A percentile compares a stretch with the other conserved stretches of the same genome.
Evolutionary conservation across 1,139 yeast species (phyloP).

Genomic region (Yamadazyma pseudoaaseri): DNA sequence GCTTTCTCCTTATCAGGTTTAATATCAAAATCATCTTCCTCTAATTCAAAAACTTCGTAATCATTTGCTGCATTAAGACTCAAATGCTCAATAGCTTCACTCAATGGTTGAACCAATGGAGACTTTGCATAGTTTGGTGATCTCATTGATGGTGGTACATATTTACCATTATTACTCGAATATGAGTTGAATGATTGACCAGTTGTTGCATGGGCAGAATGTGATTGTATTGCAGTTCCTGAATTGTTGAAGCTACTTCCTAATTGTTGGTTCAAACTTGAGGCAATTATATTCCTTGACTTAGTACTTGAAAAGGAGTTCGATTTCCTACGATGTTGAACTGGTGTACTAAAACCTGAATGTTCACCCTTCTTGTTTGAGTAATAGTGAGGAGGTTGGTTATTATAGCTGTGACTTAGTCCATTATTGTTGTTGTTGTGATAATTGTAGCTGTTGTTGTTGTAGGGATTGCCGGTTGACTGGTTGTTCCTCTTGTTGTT

Average conservation of each 20-base stretch:
- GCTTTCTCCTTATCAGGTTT: constrained; percentile 3
- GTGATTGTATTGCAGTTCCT: neutral
- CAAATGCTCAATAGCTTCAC: constrained; percentile 40
- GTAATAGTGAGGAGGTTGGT: constrained; percentile 13
- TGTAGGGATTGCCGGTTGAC: neutral
- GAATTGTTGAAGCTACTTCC: constrained; percentile 5
- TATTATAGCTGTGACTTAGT: constrained; percentile 11
- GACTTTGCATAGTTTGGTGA: constrained; percentile 37
- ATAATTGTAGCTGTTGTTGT: constrained; percentile 14
- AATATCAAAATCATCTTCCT: constrained; percentile 33
- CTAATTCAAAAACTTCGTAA: constrained; percentile 43
- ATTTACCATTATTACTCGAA: constrained; percentile 31
- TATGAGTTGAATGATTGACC: constrained; percentile 4
- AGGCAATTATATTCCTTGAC: constrained; percentile 15
- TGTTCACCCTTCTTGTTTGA: constrained; percentile 15
- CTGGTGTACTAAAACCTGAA: constrained; percentile 11
- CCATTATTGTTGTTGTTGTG: constrained; percentile 14
- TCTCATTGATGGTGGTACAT: constrained; percentile 46
- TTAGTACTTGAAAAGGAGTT: constrained; percentile 33
- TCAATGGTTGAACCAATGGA: constrained; percentile 34
- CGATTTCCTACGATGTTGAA: constrained; percentile 21
- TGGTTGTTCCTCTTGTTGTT: constrained; percentile 11
- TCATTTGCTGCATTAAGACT: constrained; percentile 30
- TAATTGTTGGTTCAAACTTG: constrained; percentile 5
- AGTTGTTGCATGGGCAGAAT: neutral